Base-by-base conservation (phyloP, 1,284 basidiomycete species). In the Cerioporus squamosus region DNA sequence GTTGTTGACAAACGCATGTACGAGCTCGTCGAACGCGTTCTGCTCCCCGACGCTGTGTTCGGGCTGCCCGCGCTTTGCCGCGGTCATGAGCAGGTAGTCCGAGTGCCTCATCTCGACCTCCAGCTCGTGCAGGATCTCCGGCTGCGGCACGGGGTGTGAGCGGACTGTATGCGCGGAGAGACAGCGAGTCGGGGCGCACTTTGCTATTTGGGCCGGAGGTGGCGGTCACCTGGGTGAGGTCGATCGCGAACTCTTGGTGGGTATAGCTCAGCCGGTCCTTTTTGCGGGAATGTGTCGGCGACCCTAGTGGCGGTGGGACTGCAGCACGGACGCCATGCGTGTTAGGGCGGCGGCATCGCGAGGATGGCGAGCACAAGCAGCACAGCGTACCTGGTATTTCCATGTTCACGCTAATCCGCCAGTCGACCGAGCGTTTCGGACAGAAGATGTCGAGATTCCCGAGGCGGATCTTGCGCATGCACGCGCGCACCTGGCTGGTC, bases 211-310 rank as follows among this genome's bases (percentile, higher is more conserved):
- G 72, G 9, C 79, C 73, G 12, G 72, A 63, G 33, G 75, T 75
- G 14, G 87, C 79, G 7, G 85, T 86, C 49, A 99, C 97, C 73
- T 96, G 94, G 0, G 97, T 99, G 45, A 99, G 81, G 75, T 99
- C 97, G 63, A 98, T 90, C 66, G 83, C 83, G 72, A 94, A 95
- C 62, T 96, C 88, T 75, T 98, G 94, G 74, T 98, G 96, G 2
- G 87, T 79, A 73, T 99, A 99, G 65, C 92, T 93, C 68, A 98
- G 81, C 38, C 97, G 83, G 74, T 99, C 95, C 77, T 97, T 99
- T 76, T 83, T 83, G 60, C 93, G 85, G 26, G 83, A 81, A 63
- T 83, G 77, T 2, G 79, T 79, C 0, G 86, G 75, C 4, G 79
- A 71, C 3, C 88, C 88, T 54, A 85, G 62, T 0, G 90, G 88